These are phyloP conservation scores for Cytospora piceae DNA, from an alignment of 2,329 filamentous ascomycete species.

Conservation along the genomic window DNA sequence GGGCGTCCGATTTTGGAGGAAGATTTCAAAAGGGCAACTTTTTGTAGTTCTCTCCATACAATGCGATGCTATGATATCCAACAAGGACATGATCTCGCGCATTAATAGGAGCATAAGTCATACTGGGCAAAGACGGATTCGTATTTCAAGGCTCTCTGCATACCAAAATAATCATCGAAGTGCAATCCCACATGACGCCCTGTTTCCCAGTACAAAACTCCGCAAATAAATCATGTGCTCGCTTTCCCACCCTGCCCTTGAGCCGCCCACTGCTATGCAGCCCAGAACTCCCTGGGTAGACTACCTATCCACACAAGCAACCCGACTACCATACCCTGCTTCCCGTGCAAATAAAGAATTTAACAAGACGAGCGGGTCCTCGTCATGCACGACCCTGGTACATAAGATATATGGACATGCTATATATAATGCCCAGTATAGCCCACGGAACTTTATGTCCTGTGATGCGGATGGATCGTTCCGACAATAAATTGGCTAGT, in stretches of 20 bases:
- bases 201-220: constrained; percentile 5
- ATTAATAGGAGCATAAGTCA: background rate
- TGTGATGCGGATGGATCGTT: background rate
- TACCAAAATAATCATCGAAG: constrained; percentile 1
- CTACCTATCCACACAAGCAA: background rate
- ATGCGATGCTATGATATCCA: background rate
- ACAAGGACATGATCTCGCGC: background rate
- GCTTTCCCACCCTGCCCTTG: constrained; percentile 1
- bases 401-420: constrained; percentile 6
- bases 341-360: background rate
- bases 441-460: background rate
- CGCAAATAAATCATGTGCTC: constrained; percentile 24
- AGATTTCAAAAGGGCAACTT: constrained; percentile 79
- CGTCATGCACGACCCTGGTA: background rate
- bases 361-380: background rate
- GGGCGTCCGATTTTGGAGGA: constrained; percentile 79
- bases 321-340: background rate
- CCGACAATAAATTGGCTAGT: background rate
- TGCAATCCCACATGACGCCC: constrained; percentile 13
- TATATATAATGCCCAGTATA: constrained; percentile 12
- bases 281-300: background rate
- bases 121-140: constrained; percentile 2
- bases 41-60: constrained; percentile 43
- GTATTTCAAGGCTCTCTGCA: background rate
- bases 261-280: constrained; percentile 1